Base-by-base conservation (phyloP, 106 monocot species). In the Vanilla planifolia region DNA sequence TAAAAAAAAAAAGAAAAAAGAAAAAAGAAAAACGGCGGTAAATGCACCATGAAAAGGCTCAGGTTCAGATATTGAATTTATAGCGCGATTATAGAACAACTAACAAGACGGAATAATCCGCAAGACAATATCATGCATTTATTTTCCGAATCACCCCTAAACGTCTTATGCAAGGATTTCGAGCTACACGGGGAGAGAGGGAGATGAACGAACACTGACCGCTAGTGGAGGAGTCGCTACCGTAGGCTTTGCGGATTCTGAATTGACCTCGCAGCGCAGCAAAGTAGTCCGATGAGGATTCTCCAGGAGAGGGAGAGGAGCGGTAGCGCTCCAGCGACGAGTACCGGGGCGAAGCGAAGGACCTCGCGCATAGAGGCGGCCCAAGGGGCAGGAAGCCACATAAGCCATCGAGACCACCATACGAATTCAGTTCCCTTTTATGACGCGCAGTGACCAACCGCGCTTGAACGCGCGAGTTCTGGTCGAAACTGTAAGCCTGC, bases 361-460 rank as follows among this genome's bases (percentile, higher is more conserved):
- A 8, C 9, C 27, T 35, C 43, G 62, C 11, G 24, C 48, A 52
- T 20, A 45, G 27, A 70, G 53, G 40, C 61, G 66, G 30, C 46
- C 62, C 64, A 67, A 61, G 36, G 44, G 47, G 15, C 29, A 55
- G 25, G 78, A 68, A 60, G 67, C 62, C 16, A 73, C 56, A 17
- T 64, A 29, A 62, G 78, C 78, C 78, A 78, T 78, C 16, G 20
- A 24, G 0, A 3, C 1, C 43, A 17, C 20, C n/a, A 14, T 7
- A 6, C 13, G 13, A 6, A 7, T 13, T 41, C 40, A 41, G 13
- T 41, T 13, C 13, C 40, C 40, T 7, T 13, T 41, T 13, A 7
- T 41, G 6, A 7, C 8, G 40, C 8, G 6, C 13, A 7, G 8
- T 41, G 13, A 41, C 13, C 40, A 7, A 41, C 40, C n/a, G n/a